A percentile compares a stretch with the other conserved stretches of the same genome.
Conservation (phyloP, 805 yeast species). For the Lachancea sp. region DNA sequence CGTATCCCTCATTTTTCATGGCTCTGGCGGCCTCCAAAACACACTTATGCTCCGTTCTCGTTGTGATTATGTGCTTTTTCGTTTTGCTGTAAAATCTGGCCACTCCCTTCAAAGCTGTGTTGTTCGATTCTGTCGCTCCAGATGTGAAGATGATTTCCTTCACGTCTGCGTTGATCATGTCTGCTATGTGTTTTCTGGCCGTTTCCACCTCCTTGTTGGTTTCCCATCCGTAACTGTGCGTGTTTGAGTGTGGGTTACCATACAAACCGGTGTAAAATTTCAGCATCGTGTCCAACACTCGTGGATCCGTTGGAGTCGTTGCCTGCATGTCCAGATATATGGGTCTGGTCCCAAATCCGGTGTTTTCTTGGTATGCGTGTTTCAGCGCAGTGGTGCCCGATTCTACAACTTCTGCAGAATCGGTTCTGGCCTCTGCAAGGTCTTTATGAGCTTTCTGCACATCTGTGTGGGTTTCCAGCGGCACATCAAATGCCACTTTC, state of each 20-base stretch:
- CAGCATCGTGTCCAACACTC: constrained; percentile 86
- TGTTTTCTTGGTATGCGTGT: constrained; percentile 36
- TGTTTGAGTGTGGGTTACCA: constrained; percentile 96
- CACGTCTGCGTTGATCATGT: constrained; percentile 84
- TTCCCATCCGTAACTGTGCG: constrained; percentile 99
- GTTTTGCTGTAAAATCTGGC: constrained; percentile 86
- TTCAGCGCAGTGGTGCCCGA: constrained; percentile 31
- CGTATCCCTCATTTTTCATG: constrained; percentile 94
- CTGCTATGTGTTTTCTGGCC: constrained; percentile 79
- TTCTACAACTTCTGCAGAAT: constrained; percentile 16
- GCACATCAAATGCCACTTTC: constrained; percentile 20
- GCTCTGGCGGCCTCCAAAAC: constrained; percentile 95
- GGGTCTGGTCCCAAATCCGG: constrained; percentile 67
- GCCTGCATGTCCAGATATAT: constrained; percentile 97
- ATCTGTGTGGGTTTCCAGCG: constrained; percentile 32
- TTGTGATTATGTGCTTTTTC: constrained; percentile 89
- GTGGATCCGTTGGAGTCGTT: constrained; percentile 95
- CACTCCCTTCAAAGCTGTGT: constrained; percentile 92
- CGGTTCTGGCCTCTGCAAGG: constrained; percentile 22
- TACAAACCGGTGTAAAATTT: constrained; percentile 84
- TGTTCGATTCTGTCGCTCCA: constrained; percentile 97
- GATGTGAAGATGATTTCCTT: constrained; percentile 95
- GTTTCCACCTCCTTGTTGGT: constrained; percentile 85
- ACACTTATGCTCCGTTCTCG: constrained; percentile 97
- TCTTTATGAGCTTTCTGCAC: constrained; percentile 29